Percentiles rank a stretch among this genome's conserved stretches.
Evolutionary conservation across 441 rosid genomes (phyloP).

Genomic region (Eruca vesicaria): DNA sequence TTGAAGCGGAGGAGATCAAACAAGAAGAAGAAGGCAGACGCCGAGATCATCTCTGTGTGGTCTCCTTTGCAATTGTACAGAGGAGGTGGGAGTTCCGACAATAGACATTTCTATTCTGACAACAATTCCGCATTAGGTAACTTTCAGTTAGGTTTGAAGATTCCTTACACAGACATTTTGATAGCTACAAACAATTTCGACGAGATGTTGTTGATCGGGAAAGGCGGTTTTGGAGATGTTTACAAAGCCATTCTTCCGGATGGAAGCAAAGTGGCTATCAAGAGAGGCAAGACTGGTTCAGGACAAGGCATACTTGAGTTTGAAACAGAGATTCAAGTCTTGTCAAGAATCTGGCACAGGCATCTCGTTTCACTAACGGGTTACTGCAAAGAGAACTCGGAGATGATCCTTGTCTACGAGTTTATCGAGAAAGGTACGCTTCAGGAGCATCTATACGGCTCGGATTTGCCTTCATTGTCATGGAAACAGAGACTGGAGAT

Average conservation of each 20-base stretch:
- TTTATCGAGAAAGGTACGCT: conserved; percentile 38
- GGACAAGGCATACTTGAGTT: conserved; percentile 32
- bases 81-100: conserved; percentile 19
- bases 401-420: conserved; percentile 39
- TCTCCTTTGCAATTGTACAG: conserved; percentile 10
- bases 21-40: neutral
- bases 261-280: conserved; percentile 26
- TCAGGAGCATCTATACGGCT: conserved; percentile 31
- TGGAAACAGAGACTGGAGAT: conserved; percentile 35
- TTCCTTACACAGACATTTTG: conserved; percentile 18
- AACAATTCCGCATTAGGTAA: neutral
- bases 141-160: conserved; percentile 13
- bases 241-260: conserved; percentile 24
- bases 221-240: conserved; percentile 35
- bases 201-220: conserved; percentile 15
- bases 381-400: conserved; percentile 26
- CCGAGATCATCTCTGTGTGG: conserved; percentile 1
- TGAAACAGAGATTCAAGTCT: conserved; percentile 32
- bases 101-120: neutral
- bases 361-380: conserved; percentile 32
- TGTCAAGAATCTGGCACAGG: conserved; percentile 28
- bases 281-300: conserved; percentile 23
- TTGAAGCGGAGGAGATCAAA: conserved; percentile 7
- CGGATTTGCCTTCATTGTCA: neutral
- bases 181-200: conserved; percentile 31